A percentile compares a stretch with the other conserved stretches of the same genome.
Conservation (phyloP, 139 green algal genomes). For the Tetradesmus lagerheimii region DNA sequence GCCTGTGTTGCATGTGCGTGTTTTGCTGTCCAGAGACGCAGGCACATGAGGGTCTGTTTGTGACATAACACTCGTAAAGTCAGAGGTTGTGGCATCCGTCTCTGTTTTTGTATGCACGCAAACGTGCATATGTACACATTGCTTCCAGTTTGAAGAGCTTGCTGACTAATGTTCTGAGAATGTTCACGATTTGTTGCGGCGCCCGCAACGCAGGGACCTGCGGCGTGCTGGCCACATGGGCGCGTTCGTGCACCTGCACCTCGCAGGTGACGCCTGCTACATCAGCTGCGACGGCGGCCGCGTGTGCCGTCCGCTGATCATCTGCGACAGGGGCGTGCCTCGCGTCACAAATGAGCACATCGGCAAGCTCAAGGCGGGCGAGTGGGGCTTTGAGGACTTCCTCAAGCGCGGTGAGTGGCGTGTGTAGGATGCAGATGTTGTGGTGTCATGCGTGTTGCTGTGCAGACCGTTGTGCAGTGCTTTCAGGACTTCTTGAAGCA, state of each 20-base stretch:
- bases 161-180: too few species aligned
- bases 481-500: conserved; percentile 86
- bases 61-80: too few species aligned
- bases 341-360: conserved; percentile 87
- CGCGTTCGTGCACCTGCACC: conserved; percentile 93
- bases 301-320: conserved; percentile 98
- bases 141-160: too few species aligned
- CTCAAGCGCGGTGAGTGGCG: conserved; percentile 68
- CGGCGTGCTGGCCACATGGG: conserved; percentile 82
- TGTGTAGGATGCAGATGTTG: too few species aligned
- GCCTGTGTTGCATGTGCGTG: too few species aligned
- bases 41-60: too few species aligned
- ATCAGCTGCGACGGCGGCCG: conserved; percentile 87
- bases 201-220: conserved; percentile 48
- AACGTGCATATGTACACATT: too few species aligned
- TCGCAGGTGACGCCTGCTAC: conserved; percentile 62
- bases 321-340: conserved; percentile 92
- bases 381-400: conserved; percentile 89
- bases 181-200: too few species aligned
- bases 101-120: too few species aligned
- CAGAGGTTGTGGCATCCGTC: too few species aligned
- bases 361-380: conserved; percentile 58
- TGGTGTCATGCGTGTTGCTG: too few species aligned
- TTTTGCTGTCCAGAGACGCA: too few species aligned
- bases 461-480: conserved; percentile 56